Evolutionary conservation across 345 rosid species (phyloP).

Genomic region (Camelina sativa): DNA sequence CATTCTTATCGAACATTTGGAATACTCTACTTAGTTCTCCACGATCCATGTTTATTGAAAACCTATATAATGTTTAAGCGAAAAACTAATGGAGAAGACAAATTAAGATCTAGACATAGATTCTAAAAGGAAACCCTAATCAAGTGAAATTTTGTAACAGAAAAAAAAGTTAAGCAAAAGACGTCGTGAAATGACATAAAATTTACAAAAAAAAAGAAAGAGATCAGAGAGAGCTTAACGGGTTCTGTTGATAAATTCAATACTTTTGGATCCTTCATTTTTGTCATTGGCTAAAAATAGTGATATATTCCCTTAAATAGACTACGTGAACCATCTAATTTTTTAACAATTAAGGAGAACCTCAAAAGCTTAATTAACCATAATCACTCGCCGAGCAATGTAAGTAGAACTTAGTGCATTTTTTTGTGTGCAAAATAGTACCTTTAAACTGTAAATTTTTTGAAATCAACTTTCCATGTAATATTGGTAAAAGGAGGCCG

Average conservation of each 20-base stretch:
- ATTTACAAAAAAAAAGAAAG: not conserved
- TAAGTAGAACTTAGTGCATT: not conserved
- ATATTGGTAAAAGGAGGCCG: not conserved
- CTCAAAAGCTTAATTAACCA: slow-evolving; percentile 12
- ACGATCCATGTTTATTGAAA: slow-evolving; percentile 33
- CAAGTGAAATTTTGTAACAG: slow-evolving; percentile 3
- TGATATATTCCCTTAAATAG: slow-evolving; percentile 24
- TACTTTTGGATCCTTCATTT: slow-evolving; percentile 35
- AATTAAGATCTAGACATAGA: not conserved
- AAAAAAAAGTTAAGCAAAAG: not conserved
- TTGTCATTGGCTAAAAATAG: slow-evolving; percentile 28
- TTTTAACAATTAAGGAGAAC: not conserved
- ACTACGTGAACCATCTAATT: slow-evolving; percentile 1
- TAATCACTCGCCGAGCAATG: not conserved
- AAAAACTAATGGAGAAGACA: not conserved
- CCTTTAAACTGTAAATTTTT: no score
- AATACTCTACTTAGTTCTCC: slow-evolving; percentile 41
- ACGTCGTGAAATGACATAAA: not conserved
- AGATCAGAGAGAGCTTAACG: slow-evolving; percentile 27
- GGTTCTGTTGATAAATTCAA: slow-evolving; percentile 27
- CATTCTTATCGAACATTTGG: slow-evolving; percentile 45
- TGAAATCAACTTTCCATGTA: not conserved
- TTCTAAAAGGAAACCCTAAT: not conserved
- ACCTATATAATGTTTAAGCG: not conserved
- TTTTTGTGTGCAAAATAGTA: not conserved